Percentiles rank a stretch among this genome's conserved stretches.
Evolutionary conservation across 169 alveolate species (phyloP).

Genomic region (Plasmodium berghei): DNA sequence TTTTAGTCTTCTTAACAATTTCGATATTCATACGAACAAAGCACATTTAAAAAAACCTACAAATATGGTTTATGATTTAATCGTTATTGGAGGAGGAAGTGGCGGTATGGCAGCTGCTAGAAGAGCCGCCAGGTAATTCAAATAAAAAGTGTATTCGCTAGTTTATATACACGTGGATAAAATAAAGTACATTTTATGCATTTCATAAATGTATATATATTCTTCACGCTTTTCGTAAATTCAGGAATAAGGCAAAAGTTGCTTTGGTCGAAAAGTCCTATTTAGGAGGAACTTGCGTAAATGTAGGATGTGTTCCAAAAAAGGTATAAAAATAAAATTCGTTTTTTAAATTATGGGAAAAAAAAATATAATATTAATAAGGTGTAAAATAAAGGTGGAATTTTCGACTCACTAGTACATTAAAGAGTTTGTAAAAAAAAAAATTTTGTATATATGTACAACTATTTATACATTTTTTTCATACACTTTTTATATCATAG

Average conservation of each 20-base stretch:
- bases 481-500: constrained; percentile 6
- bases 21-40: constrained; percentile 18
- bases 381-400: neutral
- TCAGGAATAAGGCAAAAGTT: constrained; percentile 85
- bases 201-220: neutral
- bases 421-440: neutral
- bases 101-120: constrained; percentile 89
- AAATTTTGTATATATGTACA: neutral
- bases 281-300: constrained; percentile 96
- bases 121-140: constrained; percentile 79
- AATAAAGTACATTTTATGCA: neutral
- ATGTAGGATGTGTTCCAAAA: constrained; percentile 97
- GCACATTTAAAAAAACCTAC: constrained; percentile 43
- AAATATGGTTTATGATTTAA: constrained; percentile 80
- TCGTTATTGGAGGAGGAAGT: constrained; percentile 92
- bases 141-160: neutral
- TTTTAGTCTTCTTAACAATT: constrained; percentile 37
- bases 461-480: constrained; percentile 4
- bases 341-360: neutral
- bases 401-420: too few species aligned
- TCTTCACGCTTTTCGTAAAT: neutral
- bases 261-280: constrained; percentile 89
- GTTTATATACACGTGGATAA: neutral
- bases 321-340: constrained; percentile 87
- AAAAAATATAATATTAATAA: neutral